These are phyloP conservation scores for Fraxinus platypoda DNA, from an alignment of 305 asterid genomes.

Conservation along the genomic window DNA sequence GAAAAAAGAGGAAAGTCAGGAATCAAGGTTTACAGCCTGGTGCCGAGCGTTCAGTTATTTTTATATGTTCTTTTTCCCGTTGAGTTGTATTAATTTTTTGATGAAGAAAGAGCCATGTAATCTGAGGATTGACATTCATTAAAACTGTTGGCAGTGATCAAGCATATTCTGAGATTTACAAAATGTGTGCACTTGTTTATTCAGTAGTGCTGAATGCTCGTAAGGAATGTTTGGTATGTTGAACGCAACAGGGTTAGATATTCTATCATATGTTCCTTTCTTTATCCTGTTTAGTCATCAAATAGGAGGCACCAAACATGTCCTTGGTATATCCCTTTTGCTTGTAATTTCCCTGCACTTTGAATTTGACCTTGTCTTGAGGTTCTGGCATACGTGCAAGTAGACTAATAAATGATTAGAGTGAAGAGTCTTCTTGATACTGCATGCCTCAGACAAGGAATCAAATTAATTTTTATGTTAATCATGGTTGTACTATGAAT, in stretches of 20 bases:
- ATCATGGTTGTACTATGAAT: constrained; percentile 20
- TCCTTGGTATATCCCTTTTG: background rate
- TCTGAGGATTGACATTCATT: background rate
- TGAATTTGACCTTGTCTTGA: background rate
- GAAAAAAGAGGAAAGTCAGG: constrained; percentile 6
- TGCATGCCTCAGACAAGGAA: constrained; percentile 18
- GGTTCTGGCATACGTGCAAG: constrained; percentile 7
- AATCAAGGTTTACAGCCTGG: background rate
- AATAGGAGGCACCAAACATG: background rate
- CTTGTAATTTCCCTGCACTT: background rate
- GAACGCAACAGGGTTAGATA: background rate
- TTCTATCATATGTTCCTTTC: background rate
- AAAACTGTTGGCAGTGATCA: background rate
- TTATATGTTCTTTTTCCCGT: background rate
- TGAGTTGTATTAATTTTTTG: background rate
- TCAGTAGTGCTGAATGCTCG: background rate
- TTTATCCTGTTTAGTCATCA: background rate
- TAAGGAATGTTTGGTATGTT: background rate
- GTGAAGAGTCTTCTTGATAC: constrained; percentile 19
- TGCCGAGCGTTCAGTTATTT: background rate
- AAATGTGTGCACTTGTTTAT: background rate
- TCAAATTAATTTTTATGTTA: constrained; percentile 17
- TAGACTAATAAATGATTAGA: background rate
- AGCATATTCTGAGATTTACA: background rate
- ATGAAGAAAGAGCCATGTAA: background rate